phyloP scores from a whole-genome alignment of 2,329 filamentous ascomycete genomes.

The Apiospora arundinis region DNA sequence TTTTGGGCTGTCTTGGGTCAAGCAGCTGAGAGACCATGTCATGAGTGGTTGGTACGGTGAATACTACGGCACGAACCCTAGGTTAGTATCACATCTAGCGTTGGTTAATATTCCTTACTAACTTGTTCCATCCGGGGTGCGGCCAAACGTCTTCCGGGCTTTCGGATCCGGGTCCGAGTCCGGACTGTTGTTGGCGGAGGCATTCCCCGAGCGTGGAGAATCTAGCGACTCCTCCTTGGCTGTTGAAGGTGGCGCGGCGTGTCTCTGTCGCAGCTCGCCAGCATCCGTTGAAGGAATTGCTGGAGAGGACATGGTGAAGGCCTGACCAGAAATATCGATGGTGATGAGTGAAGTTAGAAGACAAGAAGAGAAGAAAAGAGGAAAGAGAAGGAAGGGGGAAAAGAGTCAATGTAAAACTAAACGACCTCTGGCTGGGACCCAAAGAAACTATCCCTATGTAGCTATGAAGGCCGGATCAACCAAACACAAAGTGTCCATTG shows the following conservation, averaged over 20 bases:
- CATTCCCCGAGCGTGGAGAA: slow-evolving; percentile 27
- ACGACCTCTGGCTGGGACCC: neutral
- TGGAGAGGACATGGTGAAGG: slow-evolving; percentile 32
- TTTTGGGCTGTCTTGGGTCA: slow-evolving; percentile 94
- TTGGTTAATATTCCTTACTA: slow-evolving; percentile 47
- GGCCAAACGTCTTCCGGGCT: slow-evolving; percentile 81
- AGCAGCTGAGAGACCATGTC: slow-evolving; percentile 99
- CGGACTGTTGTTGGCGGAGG: slow-evolving; percentile 23
- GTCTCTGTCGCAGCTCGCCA: slow-evolving; percentile 39
- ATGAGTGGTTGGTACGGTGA: slow-evolving; percentile 93
- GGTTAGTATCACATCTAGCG: slow-evolving; percentile 28
- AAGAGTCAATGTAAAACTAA: neutral
- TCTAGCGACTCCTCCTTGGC: slow-evolving; percentile 25
- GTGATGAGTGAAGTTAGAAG: neutral
- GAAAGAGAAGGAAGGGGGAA: neutral
- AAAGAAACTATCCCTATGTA: neutral
- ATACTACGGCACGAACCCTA: slow-evolving; percentile 64
- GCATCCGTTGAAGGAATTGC: slow-evolving; percentile 28
- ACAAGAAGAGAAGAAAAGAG: neutral
- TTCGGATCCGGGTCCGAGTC: slow-evolving; percentile 34
- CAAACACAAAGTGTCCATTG: neutral
- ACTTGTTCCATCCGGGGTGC: slow-evolving; percentile 91
- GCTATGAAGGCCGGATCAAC: neutral
- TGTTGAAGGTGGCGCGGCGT: slow-evolving; percentile 27
- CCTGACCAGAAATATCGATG: neutral